A percentile compares a stretch with the other conserved stretches of the same genome.
Evolutionary conservation across 2,329 filamentous ascomycete genomes (phyloP).

Genomic region (Celoporthe dispersa): DNA sequence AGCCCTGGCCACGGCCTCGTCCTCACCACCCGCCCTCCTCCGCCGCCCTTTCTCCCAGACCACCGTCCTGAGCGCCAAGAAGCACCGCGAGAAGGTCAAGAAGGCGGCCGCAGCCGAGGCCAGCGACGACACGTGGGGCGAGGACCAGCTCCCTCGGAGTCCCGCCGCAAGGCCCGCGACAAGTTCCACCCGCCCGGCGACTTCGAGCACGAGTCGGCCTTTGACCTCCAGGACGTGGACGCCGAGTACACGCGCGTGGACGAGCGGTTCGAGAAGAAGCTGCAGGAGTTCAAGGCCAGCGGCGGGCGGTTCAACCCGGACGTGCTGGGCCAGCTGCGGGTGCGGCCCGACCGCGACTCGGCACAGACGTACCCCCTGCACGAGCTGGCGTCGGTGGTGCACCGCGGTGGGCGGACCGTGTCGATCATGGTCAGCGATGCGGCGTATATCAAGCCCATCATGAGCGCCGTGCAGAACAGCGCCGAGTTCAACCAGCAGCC

Average conservation of each 20-base stretch:
- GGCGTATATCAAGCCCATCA: constrained; percentile 56
- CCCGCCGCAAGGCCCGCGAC: constrained; percentile 25
- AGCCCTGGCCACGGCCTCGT: not conserved
- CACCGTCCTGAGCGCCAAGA: constrained; percentile 21
- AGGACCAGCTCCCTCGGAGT: constrained; percentile 16
- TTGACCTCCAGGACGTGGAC: constrained; percentile 40
- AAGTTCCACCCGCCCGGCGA: constrained; percentile 11
- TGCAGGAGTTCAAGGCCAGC: constrained; percentile 46
- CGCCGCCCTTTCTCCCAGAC: constrained; percentile 27
- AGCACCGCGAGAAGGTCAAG: constrained; percentile 21
- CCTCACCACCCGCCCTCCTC: not conserved
- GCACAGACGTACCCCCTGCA: constrained; percentile 51
- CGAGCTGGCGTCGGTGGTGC: constrained; percentile 60
- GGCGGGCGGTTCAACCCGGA: constrained; percentile 59
- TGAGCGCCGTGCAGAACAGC: constrained; percentile 57
- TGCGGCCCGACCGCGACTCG: constrained; percentile 41
- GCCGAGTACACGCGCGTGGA: constrained; percentile 29
- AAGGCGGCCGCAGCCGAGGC: constrained; percentile 14
- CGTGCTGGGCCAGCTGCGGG: constrained; percentile 50
- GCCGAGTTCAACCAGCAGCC: constrained; percentile 65
- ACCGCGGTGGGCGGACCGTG: constrained; percentile 46
- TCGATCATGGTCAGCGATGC: constrained; percentile 45
- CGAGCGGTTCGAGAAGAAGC: constrained; percentile 45
- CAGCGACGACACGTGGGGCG: constrained; percentile 11
- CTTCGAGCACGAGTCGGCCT: constrained; percentile 35